Evolutionary conservation across 2,329 filamentous ascomycete genomes (phyloP).

Genomic region (Neonectria sp.): DNA sequence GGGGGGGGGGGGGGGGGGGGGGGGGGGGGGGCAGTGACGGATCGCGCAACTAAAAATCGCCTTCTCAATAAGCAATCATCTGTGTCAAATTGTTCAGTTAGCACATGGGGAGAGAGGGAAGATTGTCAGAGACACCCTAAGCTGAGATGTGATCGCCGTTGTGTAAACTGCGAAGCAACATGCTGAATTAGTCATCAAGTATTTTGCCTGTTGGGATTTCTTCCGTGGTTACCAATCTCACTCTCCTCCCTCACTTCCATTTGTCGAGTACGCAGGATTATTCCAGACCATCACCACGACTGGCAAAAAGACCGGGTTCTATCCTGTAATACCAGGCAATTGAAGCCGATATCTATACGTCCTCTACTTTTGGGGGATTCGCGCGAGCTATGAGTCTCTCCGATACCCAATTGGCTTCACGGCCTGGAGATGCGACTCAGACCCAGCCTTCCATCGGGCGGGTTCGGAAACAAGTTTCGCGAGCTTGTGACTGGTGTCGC

Average conservation of each 20-base stretch:
- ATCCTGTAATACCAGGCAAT: neutral
- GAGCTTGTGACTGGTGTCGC: slow-evolving; percentile 57
- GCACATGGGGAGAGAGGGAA: neutral
- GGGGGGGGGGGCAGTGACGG: no score
- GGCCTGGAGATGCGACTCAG: neutral
- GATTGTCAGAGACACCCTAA: no score
- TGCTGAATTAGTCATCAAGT: neutral
- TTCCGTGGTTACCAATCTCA: neutral
- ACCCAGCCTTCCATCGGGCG: neutral
- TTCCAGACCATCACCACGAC: neutral
- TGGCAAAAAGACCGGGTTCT: neutral
- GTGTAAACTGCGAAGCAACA: neutral
- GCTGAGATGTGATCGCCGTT: neutral
- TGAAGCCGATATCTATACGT: neutral
- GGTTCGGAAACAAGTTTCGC: slow-evolving; percentile 42
- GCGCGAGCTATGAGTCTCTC: neutral
- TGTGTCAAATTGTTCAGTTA: neutral
- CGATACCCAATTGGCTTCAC: neutral
- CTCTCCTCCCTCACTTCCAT: neutral
- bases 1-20: no score
- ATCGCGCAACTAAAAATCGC: no score
- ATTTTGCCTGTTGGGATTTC: neutral
- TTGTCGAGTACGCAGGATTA: neutral
- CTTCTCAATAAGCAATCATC: no score
- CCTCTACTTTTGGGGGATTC: no score